A percentile compares a stretch with the other conserved stretches of the same genome.
Conservation (phyloP, 2,329 filamentous ascomycete genomes). For the Plenodomus tracheiphilus region DNA sequence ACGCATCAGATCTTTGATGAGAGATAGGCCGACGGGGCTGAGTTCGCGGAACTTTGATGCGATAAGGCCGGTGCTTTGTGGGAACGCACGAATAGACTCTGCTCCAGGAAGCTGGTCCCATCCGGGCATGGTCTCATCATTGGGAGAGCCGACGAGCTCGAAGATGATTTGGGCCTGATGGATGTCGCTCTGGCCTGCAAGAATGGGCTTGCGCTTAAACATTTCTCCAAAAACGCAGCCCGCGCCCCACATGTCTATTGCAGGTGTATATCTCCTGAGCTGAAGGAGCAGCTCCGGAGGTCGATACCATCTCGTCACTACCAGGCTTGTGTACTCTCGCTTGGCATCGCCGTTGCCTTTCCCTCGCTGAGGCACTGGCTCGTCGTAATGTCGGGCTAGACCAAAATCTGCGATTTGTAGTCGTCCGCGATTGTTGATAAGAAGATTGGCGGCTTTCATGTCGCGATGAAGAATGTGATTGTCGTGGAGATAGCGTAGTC, state of each 20-base stretch:
- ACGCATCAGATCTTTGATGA: conserved; percentile 80
- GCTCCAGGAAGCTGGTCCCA: conserved; percentile 83
- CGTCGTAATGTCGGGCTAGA: conserved; percentile 90
- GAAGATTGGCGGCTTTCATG: conserved; percentile 97
- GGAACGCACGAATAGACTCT: conserved; percentile 70
- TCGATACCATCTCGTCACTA: conserved; percentile 96
- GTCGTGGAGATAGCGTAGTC: conserved; percentile 86
- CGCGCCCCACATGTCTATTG: conserved; percentile 98
- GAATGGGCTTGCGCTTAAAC: conserved; percentile 89
- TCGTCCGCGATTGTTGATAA: conserved; percentile 92
- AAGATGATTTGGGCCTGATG: conserved; percentile 95
- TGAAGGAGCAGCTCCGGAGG: conserved; percentile 90
- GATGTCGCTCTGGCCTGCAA: conserved; percentile 83
- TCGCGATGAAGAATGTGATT: conserved; percentile 86
- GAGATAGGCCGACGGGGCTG: conserved; percentile 72
- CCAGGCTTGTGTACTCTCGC: conserved; percentile 92
- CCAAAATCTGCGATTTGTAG: conserved; percentile 98
- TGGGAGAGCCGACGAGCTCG: conserved; percentile 87
- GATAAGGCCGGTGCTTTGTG: conserved; percentile 66
- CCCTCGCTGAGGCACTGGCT: conserved; percentile 74
- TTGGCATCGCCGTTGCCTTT: conserved; percentile 80
- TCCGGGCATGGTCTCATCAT: conserved; percentile 87
- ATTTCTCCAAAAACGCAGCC: conserved; percentile 99
- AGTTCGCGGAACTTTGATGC: conserved; percentile 74
- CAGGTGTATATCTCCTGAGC: conserved; percentile 89